Evolutionary conservation across 2,329 filamentous ascomycete species (phyloP).

Genomic region (Ophiostoma quercus): DNA sequence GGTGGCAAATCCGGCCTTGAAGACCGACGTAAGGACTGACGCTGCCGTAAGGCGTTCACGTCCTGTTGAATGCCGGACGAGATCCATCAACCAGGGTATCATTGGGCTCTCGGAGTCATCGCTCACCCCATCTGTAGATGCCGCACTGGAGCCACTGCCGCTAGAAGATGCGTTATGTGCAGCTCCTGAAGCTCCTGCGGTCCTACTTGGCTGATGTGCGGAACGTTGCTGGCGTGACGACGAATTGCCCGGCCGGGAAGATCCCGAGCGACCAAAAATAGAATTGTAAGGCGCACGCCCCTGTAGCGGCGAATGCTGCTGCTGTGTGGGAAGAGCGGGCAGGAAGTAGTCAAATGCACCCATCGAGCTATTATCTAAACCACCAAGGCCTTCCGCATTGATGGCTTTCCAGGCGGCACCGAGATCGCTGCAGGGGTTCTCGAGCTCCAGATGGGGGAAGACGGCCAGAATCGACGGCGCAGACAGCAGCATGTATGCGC

Average conservation of each 20-base stretch:
- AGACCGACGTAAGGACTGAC: conserved; percentile 63
- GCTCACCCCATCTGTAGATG: conserved; percentile 28
- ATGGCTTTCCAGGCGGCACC: conserved; percentile 49
- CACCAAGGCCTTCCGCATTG: conserved; percentile 48
- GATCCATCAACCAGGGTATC: conserved; percentile 65
- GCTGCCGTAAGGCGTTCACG: conserved; percentile 63
- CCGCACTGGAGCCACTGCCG: background rate
- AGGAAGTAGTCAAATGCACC: conserved; percentile 63
- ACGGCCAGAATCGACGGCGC: conserved; percentile 65
- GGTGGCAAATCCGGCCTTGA: conserved; percentile 61
- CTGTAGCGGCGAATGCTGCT: conserved; percentile 29
- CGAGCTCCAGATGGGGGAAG: conserved; percentile 57
- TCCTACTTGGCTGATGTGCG: background rate
- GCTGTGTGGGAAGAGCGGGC: conserved; percentile 47
- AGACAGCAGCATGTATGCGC: conserved; percentile 65
- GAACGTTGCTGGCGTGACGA: background rate
- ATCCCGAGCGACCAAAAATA: background rate
- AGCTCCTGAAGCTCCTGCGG: background rate
- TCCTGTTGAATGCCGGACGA: conserved; percentile 54
- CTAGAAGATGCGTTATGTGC: background rate
- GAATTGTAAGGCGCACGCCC: background rate
- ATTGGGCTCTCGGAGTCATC: conserved; percentile 66
- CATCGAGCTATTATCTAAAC: conserved; percentile 40
- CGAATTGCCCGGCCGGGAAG: background rate
- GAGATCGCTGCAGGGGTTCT: conserved; percentile 43